Percentiles rank a stretch among this genome's conserved stretches.
phyloP scores from a whole-genome alignment of 75 land plant species.

The Sequoia sempervirens region DNA sequence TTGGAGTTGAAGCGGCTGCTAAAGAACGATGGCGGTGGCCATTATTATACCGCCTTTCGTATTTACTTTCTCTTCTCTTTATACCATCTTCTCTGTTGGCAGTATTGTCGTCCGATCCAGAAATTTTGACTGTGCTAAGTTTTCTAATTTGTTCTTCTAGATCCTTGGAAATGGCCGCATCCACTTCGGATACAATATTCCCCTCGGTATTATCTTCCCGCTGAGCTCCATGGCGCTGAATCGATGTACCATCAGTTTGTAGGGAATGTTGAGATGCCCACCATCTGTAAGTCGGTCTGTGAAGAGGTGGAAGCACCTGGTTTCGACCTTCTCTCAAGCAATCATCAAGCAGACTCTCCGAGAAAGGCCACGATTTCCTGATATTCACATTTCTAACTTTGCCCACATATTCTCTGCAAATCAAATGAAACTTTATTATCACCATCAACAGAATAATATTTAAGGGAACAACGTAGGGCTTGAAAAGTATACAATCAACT shows the following conservation, averaged over 20 bases:
- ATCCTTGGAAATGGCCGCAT: not conserved
- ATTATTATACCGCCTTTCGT: not conserved
- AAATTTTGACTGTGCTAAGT: not conserved
- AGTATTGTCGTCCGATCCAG: not conserved
- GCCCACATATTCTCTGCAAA: conserved; percentile 5
- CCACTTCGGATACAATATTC: not conserved
- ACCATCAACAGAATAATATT: not conserved
- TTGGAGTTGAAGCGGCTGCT: not conserved
- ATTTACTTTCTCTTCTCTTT: not conserved
- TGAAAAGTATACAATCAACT: not conserved
- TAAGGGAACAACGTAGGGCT: not conserved
- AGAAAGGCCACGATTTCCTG: conserved; percentile 11
- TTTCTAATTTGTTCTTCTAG: conserved; percentile 1
- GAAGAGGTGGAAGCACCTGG: not conserved
- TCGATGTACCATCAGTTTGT: not conserved
- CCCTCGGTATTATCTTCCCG: not conserved
- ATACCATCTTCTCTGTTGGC: not conserved
- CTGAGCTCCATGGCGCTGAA: not conserved
- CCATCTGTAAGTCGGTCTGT: conserved; percentile 1
- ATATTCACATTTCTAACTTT: conserved; percentile 5
- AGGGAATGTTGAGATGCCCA: not conserved
- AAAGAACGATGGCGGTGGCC: not conserved
- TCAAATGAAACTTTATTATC: not conserved
- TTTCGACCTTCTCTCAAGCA: not conserved
- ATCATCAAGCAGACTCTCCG: not conserved